Percentiles rank a stretch among this genome's conserved stretches.
Conservation (phyloP, 2,329 filamentous ascomycete species). For the Corynespora cassiicola region DNA sequence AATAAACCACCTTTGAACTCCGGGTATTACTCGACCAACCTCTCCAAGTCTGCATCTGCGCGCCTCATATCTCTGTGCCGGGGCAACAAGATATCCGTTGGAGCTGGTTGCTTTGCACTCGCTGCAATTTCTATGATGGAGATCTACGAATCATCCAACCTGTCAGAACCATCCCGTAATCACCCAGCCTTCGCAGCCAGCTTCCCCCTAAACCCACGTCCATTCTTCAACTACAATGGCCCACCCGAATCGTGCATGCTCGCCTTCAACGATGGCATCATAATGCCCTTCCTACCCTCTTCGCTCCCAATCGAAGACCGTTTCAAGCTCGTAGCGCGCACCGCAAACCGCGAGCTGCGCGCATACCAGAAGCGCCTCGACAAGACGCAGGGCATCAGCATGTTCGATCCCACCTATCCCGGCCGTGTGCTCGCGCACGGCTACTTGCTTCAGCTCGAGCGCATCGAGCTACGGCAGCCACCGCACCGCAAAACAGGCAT, state of each 20-base stretch:
- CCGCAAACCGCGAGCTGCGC: conserved; percentile 51
- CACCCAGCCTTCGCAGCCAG: conserved; percentile 51
- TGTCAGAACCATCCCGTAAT: conserved; percentile 29
- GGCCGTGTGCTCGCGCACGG: conserved; percentile 51
- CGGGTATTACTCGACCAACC: conserved; percentile 33
- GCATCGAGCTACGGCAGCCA: conserved; percentile 43
- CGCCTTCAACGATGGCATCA: conserved; percentile 55
- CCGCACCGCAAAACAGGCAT: conserved; percentile 24
- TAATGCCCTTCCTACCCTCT: conserved; percentile 50
- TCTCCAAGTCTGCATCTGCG: conserved; percentile 40
- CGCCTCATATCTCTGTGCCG: conserved; percentile 49
- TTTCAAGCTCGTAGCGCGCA: conserved; percentile 46
- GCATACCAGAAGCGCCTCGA: conserved; percentile 52
- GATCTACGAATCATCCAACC: conserved; percentile 44
- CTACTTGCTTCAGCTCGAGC: conserved; percentile 51
- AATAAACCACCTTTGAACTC: conserved; percentile 46
- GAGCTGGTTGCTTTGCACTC: conserved; percentile 55
- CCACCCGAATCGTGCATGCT: conserved; percentile 54
- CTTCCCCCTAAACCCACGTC: conserved; percentile 56
- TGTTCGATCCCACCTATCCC: conserved; percentile 47
- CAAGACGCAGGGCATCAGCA: conserved; percentile 19
- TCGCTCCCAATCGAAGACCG: conserved; percentile 43
- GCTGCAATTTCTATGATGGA: conserved; percentile 56
- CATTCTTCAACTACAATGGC: conserved; percentile 48
- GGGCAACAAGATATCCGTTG: conserved; percentile 46